Percentiles rank a stretch among this genome's conserved stretches.
Evolutionary conservation across 164 flowering plant species (phyloP).

Genomic region (Hamamelis virginiana): DNA sequence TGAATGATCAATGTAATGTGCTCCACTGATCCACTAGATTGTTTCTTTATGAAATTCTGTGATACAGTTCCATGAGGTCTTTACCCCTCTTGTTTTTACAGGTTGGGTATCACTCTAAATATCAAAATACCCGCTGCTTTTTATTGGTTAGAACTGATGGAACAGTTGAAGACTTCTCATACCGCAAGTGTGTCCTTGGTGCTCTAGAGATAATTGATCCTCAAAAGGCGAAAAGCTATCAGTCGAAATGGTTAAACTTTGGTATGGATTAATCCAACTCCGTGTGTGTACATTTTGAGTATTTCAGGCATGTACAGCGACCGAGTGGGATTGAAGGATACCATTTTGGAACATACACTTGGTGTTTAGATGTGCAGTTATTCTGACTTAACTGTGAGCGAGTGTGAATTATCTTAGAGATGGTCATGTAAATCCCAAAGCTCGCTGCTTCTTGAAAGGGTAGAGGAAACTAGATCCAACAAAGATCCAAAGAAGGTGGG

Average conservation of each 20-base stretch:
- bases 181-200: slow-evolving; percentile 66
- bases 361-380: too few species aligned
- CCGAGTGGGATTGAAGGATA: neutral
- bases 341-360: neutral
- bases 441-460: neutral
- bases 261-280: neutral
- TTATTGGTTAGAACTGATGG: slow-evolving; percentile 60
- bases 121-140: slow-evolving; percentile 60
- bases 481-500: neutral
- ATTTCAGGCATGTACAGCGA: neutral
- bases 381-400: too few species aligned
- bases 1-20: neutral
- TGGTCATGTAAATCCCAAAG: neutral
- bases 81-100: slow-evolving; percentile 20
- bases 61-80: slow-evolving; percentile 1
- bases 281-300: slow-evolving; percentile 1
- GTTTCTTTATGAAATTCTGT: neutral
- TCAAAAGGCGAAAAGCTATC: slow-evolving; percentile 27
- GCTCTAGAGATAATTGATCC: slow-evolving; percentile 58
- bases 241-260: slow-evolving; percentile 28
- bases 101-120: slow-evolving; percentile 53
- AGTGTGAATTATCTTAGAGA: too few species aligned
- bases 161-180: slow-evolving; percentile 75
- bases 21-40: neutral
- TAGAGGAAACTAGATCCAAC: neutral